A percentile compares a stretch with the other conserved stretches of the same genome.
Conservation (phyloP, 1,284 basidiomycete genomes). For the Ceratobasidium sp. region DNA sequence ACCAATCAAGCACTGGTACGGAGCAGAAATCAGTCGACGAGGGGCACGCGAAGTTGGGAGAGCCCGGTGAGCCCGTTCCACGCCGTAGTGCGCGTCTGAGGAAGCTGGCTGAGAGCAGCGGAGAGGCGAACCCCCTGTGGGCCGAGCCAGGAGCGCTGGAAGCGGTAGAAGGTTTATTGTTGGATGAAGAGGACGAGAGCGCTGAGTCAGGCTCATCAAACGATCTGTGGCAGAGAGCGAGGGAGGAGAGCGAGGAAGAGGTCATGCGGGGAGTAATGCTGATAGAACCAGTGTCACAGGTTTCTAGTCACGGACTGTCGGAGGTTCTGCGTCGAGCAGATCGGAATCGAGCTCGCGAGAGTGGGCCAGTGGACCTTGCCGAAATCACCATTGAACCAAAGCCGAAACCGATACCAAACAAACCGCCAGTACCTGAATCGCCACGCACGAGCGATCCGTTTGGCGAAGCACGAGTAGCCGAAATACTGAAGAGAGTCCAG, state of each 20-base stretch:
- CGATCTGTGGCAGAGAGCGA: background rate
- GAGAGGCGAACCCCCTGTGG: background rate
- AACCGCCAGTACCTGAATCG: background rate
- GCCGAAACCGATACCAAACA: background rate
- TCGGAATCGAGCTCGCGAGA: background rate
- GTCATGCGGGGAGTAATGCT: background rate
- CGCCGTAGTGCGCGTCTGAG: background rate
- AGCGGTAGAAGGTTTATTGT: background rate
- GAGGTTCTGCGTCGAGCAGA: background rate
- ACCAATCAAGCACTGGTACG: background rate
- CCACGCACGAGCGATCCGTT: slow-evolving; percentile 20
- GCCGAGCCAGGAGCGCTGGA: background rate
- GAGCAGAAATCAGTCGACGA: background rate
- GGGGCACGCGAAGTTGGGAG: background rate
- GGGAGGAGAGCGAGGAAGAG: background rate
- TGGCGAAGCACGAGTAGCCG: slow-evolving; percentile 17
- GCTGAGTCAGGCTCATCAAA: background rate
- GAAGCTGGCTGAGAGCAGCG: background rate
- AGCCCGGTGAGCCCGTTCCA: slow-evolving; percentile 4
- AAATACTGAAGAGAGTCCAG: slow-evolving; percentile 43
- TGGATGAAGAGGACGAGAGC: background rate
- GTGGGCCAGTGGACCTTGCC: background rate
- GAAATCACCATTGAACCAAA: background rate
- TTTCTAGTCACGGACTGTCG: background rate
- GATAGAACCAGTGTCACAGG: background rate